These are phyloP conservation scores for Alloteropsis angusta DNA, from an alignment of 202 grass and related monocot genomes.

Conservation along the genomic window DNA sequence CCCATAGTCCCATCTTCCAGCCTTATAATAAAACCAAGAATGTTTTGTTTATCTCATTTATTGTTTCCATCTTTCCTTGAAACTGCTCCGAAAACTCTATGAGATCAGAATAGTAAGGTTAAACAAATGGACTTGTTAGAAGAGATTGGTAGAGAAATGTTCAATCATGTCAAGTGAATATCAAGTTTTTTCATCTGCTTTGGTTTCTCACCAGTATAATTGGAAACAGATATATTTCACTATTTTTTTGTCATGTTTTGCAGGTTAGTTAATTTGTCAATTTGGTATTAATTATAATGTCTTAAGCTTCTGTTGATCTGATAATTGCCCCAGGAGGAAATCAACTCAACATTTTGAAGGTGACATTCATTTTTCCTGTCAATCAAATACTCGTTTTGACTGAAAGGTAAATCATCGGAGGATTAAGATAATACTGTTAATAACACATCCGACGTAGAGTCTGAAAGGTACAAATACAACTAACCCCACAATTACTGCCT, in stretches of 20 bases:
- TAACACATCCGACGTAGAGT: neutral
- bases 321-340: neutral
- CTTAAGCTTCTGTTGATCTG: neutral
- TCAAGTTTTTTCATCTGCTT: neutral
- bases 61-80: neutral
- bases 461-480: slow-evolving; percentile 1
- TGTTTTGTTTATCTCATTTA: neutral
- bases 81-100: neutral
- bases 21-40: neutral
- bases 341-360: neutral
- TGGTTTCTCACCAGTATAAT: neutral
- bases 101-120: neutral
- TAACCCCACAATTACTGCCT: neutral
- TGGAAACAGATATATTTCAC: neutral
- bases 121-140: neutral
- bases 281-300: neutral
- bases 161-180: neutral
- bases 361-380: neutral
- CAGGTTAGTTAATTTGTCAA: neutral
- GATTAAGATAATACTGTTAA: neutral
- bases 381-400: neutral
- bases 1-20: neutral
- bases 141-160: neutral
- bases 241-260: neutral
- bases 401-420: neutral